Base-by-base conservation (phyloP, 2,329 filamentous ascomycete species). In the Calonectria hawksworthii region DNA sequence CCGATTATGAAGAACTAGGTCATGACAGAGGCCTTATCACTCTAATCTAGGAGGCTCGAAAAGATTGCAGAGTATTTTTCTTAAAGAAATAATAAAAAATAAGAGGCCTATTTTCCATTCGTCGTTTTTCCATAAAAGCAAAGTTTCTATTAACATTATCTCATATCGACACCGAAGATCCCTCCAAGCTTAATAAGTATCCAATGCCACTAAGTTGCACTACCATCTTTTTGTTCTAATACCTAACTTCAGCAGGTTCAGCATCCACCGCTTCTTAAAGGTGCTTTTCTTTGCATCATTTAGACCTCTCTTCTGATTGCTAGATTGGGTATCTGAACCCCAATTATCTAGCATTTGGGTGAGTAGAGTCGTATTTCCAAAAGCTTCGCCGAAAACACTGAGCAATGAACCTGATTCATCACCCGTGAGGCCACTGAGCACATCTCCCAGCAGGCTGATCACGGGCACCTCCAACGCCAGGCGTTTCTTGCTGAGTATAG, bases 321-420 rank as follows among this genome's bases (percentile, higher is more conserved):
- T 34, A 18, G 56, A 26, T 11, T 65, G 65, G 38, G 30, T 18
- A 26, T 51, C 30, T 0, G 13, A 21, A 8, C 84, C 83, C 83
- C 83, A 87, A 64, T 87, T 84, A 11, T 76, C 78, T 5, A 86
- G 44, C 5, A 85, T 79, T 23, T 85, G 81, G 51, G 85, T 82
- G 14, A 87, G 78, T 7, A 87, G 80, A 0, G 86, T 87, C 6
- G 81, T 79, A 63, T 88, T 88, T 4, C 85, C 85, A 11, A 87
- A 77, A 1, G 85, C 81, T 16, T 85, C 85, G 21, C 83, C 85
- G 0, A 87, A 70, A 1, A 86, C 68, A 23, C 85, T 80, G 1
- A 83, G 64, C 3, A 87, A 73, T 1, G 83, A 84, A 3, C 75
- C 78, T 11, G 79, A 68, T 1, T 80, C 80, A 18, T 76, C 81